Evolutionary conservation across 2,329 filamentous ascomycete genomes (phyloP), one percentile per base, ranked within the genome.

Genomic region (Botrytis deweyae): DNA sequence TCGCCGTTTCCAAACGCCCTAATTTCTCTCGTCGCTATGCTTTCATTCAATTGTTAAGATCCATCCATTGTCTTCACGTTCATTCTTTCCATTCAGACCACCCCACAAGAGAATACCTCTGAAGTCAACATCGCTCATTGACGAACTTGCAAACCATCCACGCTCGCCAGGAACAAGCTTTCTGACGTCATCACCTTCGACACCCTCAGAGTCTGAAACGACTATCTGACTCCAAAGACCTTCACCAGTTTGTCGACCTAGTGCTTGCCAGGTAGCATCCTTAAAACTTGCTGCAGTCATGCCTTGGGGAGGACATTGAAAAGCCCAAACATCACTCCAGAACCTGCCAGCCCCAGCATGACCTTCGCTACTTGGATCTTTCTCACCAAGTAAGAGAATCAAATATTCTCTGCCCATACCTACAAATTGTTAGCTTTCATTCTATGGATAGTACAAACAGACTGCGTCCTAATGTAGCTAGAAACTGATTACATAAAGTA

Each of bases 291-390:
- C 88, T 0, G 85, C 83, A 22, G 86, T 87, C 84, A 87, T 86
- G 73, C 86, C 85, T 65, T 85, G 80, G 16, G 88, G 85, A 16
- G 88, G 88, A 29, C 90, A 85, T 81, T 90, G 87, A 81, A 90
- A 91, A 25, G 86, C 85, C 90, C 90, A 92, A 29, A 90, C 86
- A 79, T 92, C 89, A 75, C 84, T 82, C 82, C 85, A 86, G 80
- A 89, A 90, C 74, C 84, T 85, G 38, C 87, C 88, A 2, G 87
- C 85, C 25, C 82, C 86, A 29, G 83, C 84, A 77, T 88, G 85
- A 42, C 87, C 87, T 2, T 84, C 80, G 20, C 81, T 78, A 76
- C 85, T 86, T 4, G 88, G 85, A 61, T 84, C 81, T 38, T 83
- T 81, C 82, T 91, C 88, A 63, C 90, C 90, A 76, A 91, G 85